Evolutionary conservation across 768 basidiomycete species (phyloP), one percentile per base, ranked within the genome.

Genomic region (Mycena belliarum): DNA sequence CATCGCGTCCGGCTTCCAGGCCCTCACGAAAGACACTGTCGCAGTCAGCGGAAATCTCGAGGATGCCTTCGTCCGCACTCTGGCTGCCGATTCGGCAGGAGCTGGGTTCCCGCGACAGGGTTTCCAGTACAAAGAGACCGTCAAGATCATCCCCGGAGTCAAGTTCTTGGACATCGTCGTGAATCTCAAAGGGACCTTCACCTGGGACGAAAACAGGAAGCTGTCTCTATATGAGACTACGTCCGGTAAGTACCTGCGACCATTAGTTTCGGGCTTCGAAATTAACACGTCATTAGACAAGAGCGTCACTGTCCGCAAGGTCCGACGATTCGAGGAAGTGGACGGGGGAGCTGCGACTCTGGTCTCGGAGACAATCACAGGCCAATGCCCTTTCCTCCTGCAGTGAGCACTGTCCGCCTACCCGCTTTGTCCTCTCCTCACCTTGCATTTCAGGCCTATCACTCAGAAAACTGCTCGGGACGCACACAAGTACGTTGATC

Each of bases 301-400:
- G 43, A 24, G 28, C 25, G 21, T 42, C 14, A 45, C 57, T 5
- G 51, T 52, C 6, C 15, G 49, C 32, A 60, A 64, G 51, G 28
- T 59, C 25, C 63, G 63, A 6, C 24, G 26, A 8, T 60, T 64
- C 24, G 51, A 55, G 35, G 51, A 49, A 32, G 20, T 49, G n/a
- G 38, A 64, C 49, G 59, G 55, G 37, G 37, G 37, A n/a, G 37
- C 37, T 20, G 33, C 52, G 6, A 60, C 62, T 14, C 57, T 46
- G n/a, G 59, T 64, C 24, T 47, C 59, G 10, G 63, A 64, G 52
- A n/a, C 20, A 12, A 64, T 64, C 47, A 35, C 60, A 37, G 59
- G 59, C 18, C 63, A 64, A 28, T 60, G 59, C 47, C 47, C 55
- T 6, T 6, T 37, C 20, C 47, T 60, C 2, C 23, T 48, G 23